Conservation (phyloP, 2,329 filamentous ascomycete species). For the Monosporascus ibericus region DNA sequence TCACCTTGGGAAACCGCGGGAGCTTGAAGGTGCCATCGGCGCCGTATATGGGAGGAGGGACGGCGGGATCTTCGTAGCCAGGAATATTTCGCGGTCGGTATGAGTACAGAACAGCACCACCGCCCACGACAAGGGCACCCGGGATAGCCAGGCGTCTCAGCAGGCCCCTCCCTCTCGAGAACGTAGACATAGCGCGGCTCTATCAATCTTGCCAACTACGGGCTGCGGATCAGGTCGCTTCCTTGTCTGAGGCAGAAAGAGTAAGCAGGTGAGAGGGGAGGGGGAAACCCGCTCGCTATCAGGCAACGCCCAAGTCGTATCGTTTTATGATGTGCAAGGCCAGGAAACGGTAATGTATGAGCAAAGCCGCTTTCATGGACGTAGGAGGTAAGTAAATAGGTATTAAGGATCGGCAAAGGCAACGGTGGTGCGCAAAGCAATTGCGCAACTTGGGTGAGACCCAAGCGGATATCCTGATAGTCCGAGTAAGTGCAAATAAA, state of each 20-base stretch:
- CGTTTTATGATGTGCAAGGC: background rate
- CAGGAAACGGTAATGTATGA: too few species aligned
- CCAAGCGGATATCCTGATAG: background rate
- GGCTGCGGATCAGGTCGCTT: background rate
- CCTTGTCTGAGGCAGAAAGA: background rate
- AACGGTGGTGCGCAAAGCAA: background rate
- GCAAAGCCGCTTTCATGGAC: background rate
- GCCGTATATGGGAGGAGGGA: conserved; percentile 64
- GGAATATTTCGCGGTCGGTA: conserved; percentile 69
- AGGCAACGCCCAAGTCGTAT: background rate
- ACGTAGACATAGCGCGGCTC: conserved; percentile 21
- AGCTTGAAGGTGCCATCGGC: conserved; percentile 62
- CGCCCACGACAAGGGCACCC: conserved; percentile 34
- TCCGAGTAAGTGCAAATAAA: background rate
- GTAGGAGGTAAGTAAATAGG: background rate
- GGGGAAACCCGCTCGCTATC: background rate
- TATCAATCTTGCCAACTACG: too few species aligned
- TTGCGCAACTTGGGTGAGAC: background rate
- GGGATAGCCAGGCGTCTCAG: conserved; percentile 39
- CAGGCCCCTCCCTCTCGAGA: conserved; percentile 23
- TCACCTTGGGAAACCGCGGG: conserved; percentile 59
- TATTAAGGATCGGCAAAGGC: background rate
- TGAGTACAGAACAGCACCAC: conserved; percentile 41
- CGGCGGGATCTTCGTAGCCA: conserved; percentile 60
- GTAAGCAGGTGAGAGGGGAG: too few species aligned